Evolutionary conservation across 2,329 filamentous ascomycete species (phyloP), one percentile per base, ranked within the genome.

Genomic region (Pleurostoma richardsiae): DNA sequence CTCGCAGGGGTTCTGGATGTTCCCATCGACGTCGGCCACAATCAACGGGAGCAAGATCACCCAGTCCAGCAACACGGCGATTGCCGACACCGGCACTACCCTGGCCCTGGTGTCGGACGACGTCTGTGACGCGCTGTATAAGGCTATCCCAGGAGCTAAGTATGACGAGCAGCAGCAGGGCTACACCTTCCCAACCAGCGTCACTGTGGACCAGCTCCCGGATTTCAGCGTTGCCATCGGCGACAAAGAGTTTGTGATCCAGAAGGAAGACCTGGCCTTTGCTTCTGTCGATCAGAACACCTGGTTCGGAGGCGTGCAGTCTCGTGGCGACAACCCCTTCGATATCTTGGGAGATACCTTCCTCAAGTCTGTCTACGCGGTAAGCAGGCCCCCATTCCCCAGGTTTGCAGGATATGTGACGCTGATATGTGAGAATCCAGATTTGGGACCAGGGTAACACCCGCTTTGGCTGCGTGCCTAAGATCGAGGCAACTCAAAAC

Each of bases 51-150:
- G 76, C 49, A 69, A 66, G 1, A 63, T 83, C 29, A 42, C 64
- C 2, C 70, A 75, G 7, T 59, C 66, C 3, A 72, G 71, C 42
- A 88, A 88, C 64, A 82, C 69, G 30, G 83, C 85, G 41, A 87
- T 89, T 54, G 80, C 78, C 31, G 86, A 89, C 60, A 89, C 85
- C 0, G 85, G 84, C 46, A 88, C 85, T 30, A 85, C 84, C 1
- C 73, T 89, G 43, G 78, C 78, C 2, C 71, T 89, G 30, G 71
- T 88, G 41, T 75, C 77, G 39, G 85, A 89, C 57, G 59, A 65
- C 2, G 72, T 79, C 10, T 83, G 79, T 58, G 66, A 82, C 49
- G 76, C 76, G 3, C 72, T 89, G 52, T 89, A 89, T 62, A 69
- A 68, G 43, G 68, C 76, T 30, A 87, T 89, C 49, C 76, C 78